phyloP scores from a whole-genome alignment of 192 early-diverging fungal genomes.

The Backusella westeae region DNA sequence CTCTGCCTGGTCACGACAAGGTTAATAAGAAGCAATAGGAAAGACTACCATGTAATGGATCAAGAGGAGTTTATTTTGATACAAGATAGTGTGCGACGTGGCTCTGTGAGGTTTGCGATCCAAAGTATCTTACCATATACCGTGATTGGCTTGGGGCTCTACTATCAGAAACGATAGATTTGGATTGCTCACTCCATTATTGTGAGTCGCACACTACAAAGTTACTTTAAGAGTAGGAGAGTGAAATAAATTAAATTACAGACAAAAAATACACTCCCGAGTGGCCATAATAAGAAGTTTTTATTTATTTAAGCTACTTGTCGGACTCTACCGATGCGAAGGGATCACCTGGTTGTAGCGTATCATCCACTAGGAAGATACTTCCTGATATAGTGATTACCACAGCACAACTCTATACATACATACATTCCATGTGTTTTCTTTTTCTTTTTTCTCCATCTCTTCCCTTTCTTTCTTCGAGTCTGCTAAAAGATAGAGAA shows the following conservation, averaged over 20 bases:
- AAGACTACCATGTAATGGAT: neutral
- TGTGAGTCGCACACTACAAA: neutral
- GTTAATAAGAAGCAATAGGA: neutral
- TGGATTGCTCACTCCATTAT: neutral
- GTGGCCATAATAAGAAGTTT: neutral
- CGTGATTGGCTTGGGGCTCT: neutral
- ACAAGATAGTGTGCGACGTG: constrained; percentile 5
- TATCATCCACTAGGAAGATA: neutral
- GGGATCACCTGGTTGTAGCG: neutral
- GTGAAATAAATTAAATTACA: neutral
- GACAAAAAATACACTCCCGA: neutral
- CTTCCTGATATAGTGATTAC: neutral
- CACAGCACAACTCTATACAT: neutral
- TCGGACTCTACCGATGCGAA: constrained; percentile 6
- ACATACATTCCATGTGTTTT: neutral
- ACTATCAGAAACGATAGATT: neutral
- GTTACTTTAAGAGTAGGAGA: neutral
- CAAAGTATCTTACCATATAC: constrained; percentile 14
- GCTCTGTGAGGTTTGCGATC: neutral
- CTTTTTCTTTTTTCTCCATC: constrained; percentile 6
- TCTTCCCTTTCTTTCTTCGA: neutral
- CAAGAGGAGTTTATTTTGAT: constrained; percentile 15
- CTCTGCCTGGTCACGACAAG: neutral
- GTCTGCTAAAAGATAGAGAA: neutral
- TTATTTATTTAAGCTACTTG: neutral